Evolutionary conservation across 257 asterid species (phyloP).

Genomic region (Paraleonurus japonicus): DNA sequence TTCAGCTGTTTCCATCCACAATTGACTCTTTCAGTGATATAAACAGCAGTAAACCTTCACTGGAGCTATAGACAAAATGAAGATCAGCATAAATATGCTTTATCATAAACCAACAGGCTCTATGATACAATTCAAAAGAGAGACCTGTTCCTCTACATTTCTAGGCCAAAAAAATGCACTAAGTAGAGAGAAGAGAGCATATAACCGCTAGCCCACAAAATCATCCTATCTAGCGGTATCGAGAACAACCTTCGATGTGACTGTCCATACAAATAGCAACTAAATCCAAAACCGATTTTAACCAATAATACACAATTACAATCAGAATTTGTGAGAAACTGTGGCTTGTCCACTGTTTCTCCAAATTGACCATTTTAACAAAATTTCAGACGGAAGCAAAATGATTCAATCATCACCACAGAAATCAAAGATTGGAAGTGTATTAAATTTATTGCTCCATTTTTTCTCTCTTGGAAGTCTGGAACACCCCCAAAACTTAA

Average conservation of each 20-base stretch:
- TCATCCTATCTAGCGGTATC: too few species aligned
- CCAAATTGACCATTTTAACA: neutral
- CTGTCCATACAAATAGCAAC: neutral
- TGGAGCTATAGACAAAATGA: neutral
- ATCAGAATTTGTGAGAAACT: neutral
- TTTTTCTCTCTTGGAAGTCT: neutral
- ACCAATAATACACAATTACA: neutral
- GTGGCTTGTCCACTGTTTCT: neutral
- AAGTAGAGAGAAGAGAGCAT: too few species aligned
- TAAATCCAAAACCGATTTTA: neutral
- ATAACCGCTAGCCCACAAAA: too few species aligned
- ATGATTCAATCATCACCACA: neutral
- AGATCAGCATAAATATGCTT: neutral
- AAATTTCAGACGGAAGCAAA: neutral
- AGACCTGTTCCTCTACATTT: neutral
- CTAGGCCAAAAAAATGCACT: neutral
- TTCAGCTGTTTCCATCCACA: neutral
- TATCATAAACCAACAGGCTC: neutral
- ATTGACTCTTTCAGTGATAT: neutral
- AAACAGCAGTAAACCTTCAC: neutral
- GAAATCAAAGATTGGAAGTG: neutral
- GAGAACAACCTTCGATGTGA: too few species aligned
- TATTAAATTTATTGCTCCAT: too few species aligned
- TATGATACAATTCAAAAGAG: too few species aligned
- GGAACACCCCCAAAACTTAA: neutral